Evolutionary conservation across 441 rosid genomes (phyloP).

Genomic region (Eutrema salsugineum): DNA sequence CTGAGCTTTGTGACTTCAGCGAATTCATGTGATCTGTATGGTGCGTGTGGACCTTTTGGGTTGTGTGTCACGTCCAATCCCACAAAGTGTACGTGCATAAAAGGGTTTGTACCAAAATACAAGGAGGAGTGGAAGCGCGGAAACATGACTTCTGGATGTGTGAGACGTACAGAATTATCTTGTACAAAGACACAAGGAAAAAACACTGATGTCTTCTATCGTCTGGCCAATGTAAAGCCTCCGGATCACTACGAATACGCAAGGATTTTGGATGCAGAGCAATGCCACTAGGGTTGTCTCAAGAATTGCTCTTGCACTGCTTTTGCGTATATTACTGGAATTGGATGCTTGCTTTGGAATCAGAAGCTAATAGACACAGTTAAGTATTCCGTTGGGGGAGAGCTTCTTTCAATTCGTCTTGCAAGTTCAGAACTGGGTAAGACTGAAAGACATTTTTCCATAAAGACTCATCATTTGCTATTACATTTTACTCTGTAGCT

Average conservation of each 20-base stretch:
- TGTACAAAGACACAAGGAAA: neutral
- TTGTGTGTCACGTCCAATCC: neutral
- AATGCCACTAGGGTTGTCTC: constrained; percentile 8
- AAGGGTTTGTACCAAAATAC: too few relatives aligned
- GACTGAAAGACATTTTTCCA: neutral
- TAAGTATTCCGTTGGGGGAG: neutral
- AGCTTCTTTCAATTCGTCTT: constrained; percentile 1
- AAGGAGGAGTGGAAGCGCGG: too few relatives aligned
- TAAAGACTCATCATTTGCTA: too few relatives aligned
- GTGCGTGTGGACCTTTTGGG: constrained; percentile 35
- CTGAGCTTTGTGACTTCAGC: neutral
- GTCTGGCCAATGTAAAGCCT: neutral
- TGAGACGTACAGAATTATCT: neutral
- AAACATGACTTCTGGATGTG: neutral
- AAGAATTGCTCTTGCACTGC: constrained; percentile 39
- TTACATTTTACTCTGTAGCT: too few relatives aligned
- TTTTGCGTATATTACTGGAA: constrained; percentile 11
- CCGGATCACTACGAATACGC: neutral
- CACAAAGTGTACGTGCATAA: too few relatives aligned
- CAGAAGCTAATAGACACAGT: constrained; percentile 18
- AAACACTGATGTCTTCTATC: neutral
- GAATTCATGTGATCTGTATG: constrained; percentile 31
- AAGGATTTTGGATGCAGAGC: neutral
- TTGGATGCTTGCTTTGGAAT: constrained; percentile 31
- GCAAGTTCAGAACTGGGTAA: constrained; percentile 31